A percentile compares a stretch with the other conserved stretches of the same genome.
These are phyloP conservation scores for Dillenia suffruticosa DNA, from an alignment of 164 flowering plant genomes.

Conservation along the genomic window DNA sequence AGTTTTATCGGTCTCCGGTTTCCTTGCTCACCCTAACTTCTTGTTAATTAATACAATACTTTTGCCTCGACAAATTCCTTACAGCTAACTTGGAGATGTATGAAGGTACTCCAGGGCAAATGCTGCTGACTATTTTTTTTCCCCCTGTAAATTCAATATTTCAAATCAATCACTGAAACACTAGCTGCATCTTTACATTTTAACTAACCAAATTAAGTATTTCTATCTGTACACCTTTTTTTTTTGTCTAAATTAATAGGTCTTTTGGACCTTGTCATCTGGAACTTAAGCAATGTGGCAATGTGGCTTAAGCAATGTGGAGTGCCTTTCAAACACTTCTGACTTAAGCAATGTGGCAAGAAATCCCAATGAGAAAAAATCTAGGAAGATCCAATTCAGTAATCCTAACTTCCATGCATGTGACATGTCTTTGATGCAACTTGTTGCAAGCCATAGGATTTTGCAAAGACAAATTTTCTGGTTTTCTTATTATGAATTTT, in stretches of 20 bases:
- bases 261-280: too few relatives aligned
- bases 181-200: too few relatives aligned
- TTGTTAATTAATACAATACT: too few relatives aligned
- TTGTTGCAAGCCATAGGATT: not conserved
- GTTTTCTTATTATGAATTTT: not conserved
- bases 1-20: too few relatives aligned
- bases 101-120: too few relatives aligned
- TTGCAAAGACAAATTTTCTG: not conserved
- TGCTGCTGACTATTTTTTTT: too few relatives aligned
- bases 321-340: slow-evolving; percentile 51
- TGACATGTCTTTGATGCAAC: not conserved
- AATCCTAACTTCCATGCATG: slow-evolving; percentile 71
- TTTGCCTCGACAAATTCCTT: too few relatives aligned
- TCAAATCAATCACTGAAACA: too few relatives aligned
- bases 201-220: too few relatives aligned
- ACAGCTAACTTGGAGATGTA: too few relatives aligned
- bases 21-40: too few relatives aligned
- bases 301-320: slow-evolving; percentile 36
- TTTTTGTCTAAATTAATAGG: not conserved
- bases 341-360: slow-evolving; percentile 36
- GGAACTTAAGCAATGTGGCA: slow-evolving; percentile 34
- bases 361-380: slow-evolving; percentile 48
- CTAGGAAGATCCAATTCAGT: slow-evolving; percentile 53
- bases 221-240: not conserved
- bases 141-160: too few relatives aligned